These are phyloP conservation scores for Sporormia fimetaria DNA, from an alignment of 495 filamentous ascomycete genomes.

Conservation along the genomic window DNA sequence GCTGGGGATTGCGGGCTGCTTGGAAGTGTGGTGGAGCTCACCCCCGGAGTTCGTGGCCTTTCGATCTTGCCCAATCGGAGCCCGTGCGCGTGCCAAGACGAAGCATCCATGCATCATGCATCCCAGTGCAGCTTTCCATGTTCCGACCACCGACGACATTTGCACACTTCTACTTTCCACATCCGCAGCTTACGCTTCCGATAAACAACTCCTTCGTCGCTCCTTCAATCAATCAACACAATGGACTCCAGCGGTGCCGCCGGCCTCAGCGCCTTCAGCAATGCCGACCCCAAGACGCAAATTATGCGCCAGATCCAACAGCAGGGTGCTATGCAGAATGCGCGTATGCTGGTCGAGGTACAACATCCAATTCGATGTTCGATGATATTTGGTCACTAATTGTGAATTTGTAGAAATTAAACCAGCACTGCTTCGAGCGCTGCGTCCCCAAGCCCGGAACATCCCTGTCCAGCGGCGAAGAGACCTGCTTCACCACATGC, in stretches of 20 bases:
- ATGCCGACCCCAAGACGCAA: conserved; percentile 49
- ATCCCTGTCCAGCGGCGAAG: conserved; percentile 59
- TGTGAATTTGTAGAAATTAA: conserved; percentile 62
- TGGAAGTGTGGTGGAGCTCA: background rate
- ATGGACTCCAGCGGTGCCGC: conserved; percentile 25
- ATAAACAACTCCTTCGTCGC: too few species aligned
- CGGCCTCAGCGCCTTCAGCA: conserved; percentile 19
- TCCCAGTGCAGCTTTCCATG: too few species aligned
- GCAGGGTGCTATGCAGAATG: conserved; percentile 65
- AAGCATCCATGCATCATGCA: too few species aligned
- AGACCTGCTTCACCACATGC: conserved; percentile 71
- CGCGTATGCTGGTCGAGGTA: conserved; percentile 64
- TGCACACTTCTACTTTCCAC: too few species aligned
- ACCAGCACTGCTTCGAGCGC: conserved; percentile 90
- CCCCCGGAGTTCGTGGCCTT: conserved; percentile 14
- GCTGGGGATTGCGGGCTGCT: conserved; percentile 1
- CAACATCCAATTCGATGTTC: background rate
- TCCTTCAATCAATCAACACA: background rate
- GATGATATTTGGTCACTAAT: conserved; percentile 1
- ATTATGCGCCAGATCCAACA: conserved; percentile 64
- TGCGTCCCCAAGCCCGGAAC: conserved; percentile 78
- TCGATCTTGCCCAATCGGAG: too few species aligned
- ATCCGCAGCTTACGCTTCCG: too few species aligned
- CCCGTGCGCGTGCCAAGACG: too few species aligned
- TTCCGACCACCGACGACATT: too few species aligned